Conservation (phyloP, 108 stramenopile genomes). For the Schizochytrium sp. region DNA sequence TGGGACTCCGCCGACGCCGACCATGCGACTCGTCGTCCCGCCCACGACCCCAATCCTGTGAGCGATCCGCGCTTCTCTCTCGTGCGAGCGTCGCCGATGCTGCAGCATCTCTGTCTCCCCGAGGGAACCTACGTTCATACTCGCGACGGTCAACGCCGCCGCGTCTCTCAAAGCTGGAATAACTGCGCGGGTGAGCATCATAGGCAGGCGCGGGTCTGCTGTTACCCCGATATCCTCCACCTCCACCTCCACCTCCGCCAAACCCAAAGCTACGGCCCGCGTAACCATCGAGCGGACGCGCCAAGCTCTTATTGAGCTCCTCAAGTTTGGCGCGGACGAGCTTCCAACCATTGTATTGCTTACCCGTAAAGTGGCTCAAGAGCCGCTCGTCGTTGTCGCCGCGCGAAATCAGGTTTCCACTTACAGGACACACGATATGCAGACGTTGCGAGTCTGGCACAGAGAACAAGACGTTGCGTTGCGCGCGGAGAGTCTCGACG, state of each 20-base stretch:
- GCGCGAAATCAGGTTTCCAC: neutral
- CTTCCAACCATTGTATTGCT: slow-evolving; percentile 4
- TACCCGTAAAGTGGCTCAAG: neutral
- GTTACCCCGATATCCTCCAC: too few species aligned
- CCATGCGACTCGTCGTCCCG: neutral
- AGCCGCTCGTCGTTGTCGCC: slow-evolving; percentile 1
- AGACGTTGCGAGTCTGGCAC: neutral
- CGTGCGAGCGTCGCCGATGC: too few species aligned
- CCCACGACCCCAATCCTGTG: neutral
- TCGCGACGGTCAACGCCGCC: neutral
- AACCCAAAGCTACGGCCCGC: too few species aligned
- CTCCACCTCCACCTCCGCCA: too few species aligned
- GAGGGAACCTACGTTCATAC: neutral
- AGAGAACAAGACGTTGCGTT: neutral
- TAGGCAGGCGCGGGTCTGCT: too few species aligned
- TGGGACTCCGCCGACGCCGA: neutral
- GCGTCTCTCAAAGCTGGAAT: too few species aligned
- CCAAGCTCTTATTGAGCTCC: neutral
- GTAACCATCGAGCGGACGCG: too few species aligned
- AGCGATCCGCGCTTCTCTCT: neutral
- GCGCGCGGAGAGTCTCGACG: neutral
- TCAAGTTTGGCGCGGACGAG: neutral
- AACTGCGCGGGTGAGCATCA: too few species aligned
- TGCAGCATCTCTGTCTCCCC: neutral
- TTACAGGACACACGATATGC: neutral